Base-by-base conservation (phyloP, 495 filamentous ascomycete species). In the Chaetomium cochliodes region DNA sequence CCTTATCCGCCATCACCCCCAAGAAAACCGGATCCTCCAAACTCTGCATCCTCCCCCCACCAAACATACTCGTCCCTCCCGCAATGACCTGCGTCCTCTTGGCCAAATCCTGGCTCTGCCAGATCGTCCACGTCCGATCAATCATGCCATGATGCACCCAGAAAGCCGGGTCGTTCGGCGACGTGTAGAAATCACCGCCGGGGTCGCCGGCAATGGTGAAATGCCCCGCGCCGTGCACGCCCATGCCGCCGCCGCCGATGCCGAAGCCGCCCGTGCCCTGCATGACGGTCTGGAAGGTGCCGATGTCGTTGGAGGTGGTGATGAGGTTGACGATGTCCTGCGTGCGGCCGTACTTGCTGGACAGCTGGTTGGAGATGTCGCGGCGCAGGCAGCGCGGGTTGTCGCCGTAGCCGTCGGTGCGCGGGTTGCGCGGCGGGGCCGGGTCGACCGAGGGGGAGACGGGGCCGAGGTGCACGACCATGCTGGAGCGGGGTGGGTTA, bases 91-190 rank as follows among this genome's bases (percentile, higher is more conserved):
- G 46, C 63, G 67, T 63, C 26, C 79, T 59, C 15, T 69, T 75
- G 42, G 67, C 56, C 12, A 76, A 67, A 64, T 80, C 73, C 64
- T 80, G 73, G 22, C 57, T 65, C 69, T 91, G 87, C 89, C 89
- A 91, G 49, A 88, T 86, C 75, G 82, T 82, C 82, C 83, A 91
- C 9, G 82, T 70, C 9, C 86, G 84, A 72, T 91, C 89, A 58
- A 92, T 82, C 82, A 84, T 84, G 41, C 76, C 81, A 71, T 91
- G 88, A 72, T 90, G 88, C 22, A 85, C 76, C 72, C 77, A 91
- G 73, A 91, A 91, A 11, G 79, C 80, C 20, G 88, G 87, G 62
- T 91, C 88, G 23, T 85, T 84, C n/a, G 87, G 85, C 51, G 79
- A 84, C 18, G 77, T 79, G 71, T 80, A 90, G 42, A 87, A 77